A percentile compares a stretch with the other conserved stretches of the same genome.
Evolutionary conservation across 192 early-diverging fungal genomes (phyloP).

Genomic region (Neocallimastix lanati): DNA sequence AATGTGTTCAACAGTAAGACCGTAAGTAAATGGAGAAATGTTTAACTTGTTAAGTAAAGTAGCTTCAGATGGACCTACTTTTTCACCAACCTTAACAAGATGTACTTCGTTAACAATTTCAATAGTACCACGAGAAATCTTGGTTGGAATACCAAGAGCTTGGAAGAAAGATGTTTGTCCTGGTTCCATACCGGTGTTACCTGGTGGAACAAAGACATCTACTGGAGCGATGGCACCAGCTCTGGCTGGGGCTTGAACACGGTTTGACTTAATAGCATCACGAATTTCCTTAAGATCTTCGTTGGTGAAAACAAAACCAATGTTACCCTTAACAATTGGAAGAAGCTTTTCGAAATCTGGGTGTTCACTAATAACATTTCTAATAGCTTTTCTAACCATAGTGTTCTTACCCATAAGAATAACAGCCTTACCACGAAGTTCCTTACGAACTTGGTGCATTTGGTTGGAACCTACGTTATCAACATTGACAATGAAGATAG

Average conservation of each 20-base stretch:
- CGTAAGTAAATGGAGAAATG: slow-evolving; percentile 99
- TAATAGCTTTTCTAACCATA: slow-evolving; percentile 70
- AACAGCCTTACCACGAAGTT: slow-evolving; percentile 75
- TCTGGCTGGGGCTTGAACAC: slow-evolving; percentile 92
- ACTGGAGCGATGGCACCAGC: slow-evolving; percentile 84
- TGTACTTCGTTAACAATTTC: slow-evolving; percentile 93
- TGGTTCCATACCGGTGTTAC: slow-evolving; percentile 99
- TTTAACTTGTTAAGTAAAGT: slow-evolving; percentile 97
- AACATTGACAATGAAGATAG: slow-evolving; percentile 99
- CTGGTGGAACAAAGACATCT: slow-evolving; percentile 79
- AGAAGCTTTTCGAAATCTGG: slow-evolving; percentile 72
- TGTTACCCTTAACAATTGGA: slow-evolving; percentile 77
- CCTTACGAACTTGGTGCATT: slow-evolving; percentile 91
- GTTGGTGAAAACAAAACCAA: slow-evolving; percentile 99
- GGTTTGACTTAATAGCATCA: slow-evolving; percentile 77
- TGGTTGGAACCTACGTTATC: slow-evolving; percentile 99
- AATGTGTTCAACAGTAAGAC: slow-evolving; percentile 81
- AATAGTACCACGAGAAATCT: slow-evolving; percentile 99
- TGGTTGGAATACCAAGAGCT: slow-evolving; percentile 98
- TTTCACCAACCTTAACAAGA: slow-evolving; percentile 70
- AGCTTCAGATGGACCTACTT: slow-evolving; percentile 97
- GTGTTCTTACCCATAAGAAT: slow-evolving; percentile 99
- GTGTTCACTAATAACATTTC: slow-evolving; percentile 44
- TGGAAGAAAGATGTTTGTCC: slow-evolving; percentile 99
- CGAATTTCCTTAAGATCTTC: slow-evolving; percentile 84